phyloP scores from a whole-genome alignment of 129 eudicot species.

The Calendula officinalis region DNA sequence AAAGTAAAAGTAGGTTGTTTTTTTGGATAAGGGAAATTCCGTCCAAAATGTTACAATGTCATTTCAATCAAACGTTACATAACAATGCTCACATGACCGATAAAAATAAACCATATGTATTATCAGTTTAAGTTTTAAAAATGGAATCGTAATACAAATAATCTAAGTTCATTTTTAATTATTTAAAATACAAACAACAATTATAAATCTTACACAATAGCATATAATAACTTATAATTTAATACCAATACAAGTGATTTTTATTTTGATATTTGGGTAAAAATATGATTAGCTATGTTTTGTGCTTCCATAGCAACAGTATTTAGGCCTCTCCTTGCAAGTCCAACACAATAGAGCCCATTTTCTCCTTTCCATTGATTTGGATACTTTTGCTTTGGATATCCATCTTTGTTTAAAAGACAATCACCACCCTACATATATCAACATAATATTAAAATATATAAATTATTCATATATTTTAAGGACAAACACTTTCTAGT shows the following conservation, averaged over 20 bases:
- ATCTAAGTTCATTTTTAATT: no score
- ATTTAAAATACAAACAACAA: neutral
- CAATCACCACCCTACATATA: conserved; percentile 53
- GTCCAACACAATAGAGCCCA: conserved; percentile 80
- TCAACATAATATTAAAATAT: neutral
- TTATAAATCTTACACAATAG: neutral
- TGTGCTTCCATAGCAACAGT: conserved; percentile 65
- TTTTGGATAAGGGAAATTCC: neutral
- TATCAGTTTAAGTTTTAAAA: no score
- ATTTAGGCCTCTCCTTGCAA: conserved; percentile 60
- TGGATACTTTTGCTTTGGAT: conserved; percentile 58
- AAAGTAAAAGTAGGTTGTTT: neutral
- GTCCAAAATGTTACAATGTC: no score
- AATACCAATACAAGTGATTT: neutral
- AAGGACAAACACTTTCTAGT: no score
- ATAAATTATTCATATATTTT: neutral
- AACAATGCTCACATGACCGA: no score
- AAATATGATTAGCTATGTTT: conserved; percentile 43
- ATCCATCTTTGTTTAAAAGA: conserved; percentile 64
- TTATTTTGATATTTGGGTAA: conserved; percentile 7
- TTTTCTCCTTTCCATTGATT: conserved; percentile 83
- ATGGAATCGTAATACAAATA: no score
- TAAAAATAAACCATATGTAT: no score
- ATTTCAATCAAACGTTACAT: no score
- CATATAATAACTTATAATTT: neutral